Base-by-base conservation (phyloP, 2,329 filamentous ascomycete species). In the Ceratocystis albifundus region DNA sequence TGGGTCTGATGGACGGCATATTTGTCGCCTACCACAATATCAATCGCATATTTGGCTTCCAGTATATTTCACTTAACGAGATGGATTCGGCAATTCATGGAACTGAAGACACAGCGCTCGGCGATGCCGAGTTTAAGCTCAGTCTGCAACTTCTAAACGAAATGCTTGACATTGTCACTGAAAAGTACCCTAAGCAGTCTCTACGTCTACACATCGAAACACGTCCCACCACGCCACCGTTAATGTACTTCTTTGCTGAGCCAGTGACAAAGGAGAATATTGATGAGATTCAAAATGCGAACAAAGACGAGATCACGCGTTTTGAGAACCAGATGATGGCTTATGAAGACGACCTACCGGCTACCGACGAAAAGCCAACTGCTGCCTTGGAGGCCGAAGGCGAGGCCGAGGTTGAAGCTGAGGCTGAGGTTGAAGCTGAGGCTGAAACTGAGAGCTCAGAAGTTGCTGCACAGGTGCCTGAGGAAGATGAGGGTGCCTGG, bases 1-100 rank as follows among this genome's bases (percentile, higher is more conserved):
- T 99, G 84, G 94, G 95, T 20, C 86, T 92, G 62, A 99, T 99
- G 95, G 93, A 99, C 73, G 94, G 94, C 65, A 96, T 97, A 62
- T 99, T 97, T 73, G 89, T 97, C 25, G 94, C 94, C 1, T 99
- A 86, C 74, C 94, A 99, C 78, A 99, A 99, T 74, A 89, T 91
- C 1, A 82, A 92, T 75, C 88, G 92, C 66, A 96, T 99, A 62
- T 99, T 99, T 73, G 94, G 94, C 4, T 99, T 99, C 75, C 94
- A 99, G 75, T 99, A 99, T 74, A 82, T 99, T 68, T 86, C 86
- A 68, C 77, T 97, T 15, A 74, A 83, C 3, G 94, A 99, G 73
- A 91, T 99, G 88, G 94, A 99, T 74, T 74, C 80, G n/a, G 83
- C 90, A 0, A 76, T 99, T n/a, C 95, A 99, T 73, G 91, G 90